Evolutionary conservation across 257 asterid genomes (phyloP).

Genomic region (Forsythia suspensa): DNA sequence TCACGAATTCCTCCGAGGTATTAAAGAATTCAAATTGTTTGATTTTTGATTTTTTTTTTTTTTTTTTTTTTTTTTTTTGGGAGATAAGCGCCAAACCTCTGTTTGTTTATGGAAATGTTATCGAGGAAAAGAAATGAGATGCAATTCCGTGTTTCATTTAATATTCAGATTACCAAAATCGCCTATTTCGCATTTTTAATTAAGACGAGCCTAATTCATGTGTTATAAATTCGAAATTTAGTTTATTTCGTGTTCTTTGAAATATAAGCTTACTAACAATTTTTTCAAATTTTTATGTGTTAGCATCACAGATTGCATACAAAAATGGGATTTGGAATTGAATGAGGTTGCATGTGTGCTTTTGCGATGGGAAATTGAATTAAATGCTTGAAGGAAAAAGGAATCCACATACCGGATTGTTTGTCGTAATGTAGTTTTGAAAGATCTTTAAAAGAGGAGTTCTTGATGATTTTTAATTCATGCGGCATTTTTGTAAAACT

Average conservation of each 20-base stretch:
- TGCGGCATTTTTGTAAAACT: background rate
- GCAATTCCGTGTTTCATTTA: background rate
- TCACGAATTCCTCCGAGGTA: background rate
- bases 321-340: conserved; percentile 18
- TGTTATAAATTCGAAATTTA: background rate
- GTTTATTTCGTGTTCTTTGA: background rate
- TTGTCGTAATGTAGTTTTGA: background rate
- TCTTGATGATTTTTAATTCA: conserved; percentile 2
- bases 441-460: conserved; percentile 15
- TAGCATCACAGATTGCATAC: background rate
- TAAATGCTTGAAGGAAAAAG: conserved; percentile 2
- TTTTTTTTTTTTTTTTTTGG: too few relatives aligned
- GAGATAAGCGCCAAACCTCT: background rate
- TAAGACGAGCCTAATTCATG: background rate
- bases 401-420: background rate
- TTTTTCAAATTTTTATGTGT: background rate
- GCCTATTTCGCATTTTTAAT: background rate
- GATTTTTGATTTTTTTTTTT: too few relatives aligned
- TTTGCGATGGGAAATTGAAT: background rate
- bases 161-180: background rate
- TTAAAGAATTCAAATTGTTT: background rate
- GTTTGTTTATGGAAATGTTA: background rate
- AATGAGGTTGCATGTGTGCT: background rate
- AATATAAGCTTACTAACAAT: too few relatives aligned
- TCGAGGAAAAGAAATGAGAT: background rate